phyloP scores from a whole-genome alignment of 192 early-diverging fungal species.

The Neocallimastix lanati region DNA sequence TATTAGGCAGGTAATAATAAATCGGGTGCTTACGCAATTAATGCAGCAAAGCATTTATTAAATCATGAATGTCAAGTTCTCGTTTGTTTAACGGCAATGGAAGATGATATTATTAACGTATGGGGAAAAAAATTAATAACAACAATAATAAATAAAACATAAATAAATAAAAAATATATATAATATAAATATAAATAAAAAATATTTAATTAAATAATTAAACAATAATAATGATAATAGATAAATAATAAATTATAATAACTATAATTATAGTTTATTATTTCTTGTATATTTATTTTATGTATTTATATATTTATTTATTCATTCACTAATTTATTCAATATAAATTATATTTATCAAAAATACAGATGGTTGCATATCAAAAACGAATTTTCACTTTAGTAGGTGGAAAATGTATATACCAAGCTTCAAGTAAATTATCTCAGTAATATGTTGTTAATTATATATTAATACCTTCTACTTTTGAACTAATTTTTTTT shows the following conservation, averaged over 20 bases:
- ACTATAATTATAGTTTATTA: background rate
- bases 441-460: too few species aligned
- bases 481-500: too few species aligned
- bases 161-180: too few species aligned
- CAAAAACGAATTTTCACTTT: constrained; percentile 20
- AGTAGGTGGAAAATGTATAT: constrained; percentile 19
- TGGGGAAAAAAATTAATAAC: too few species aligned
- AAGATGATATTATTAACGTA: constrained; percentile 18
- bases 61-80: constrained; percentile 59
- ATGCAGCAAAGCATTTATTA: constrained; percentile 52
- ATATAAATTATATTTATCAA: too few species aligned
- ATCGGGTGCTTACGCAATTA: constrained; percentile 48
- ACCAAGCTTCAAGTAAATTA: background rate
- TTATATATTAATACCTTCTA: too few species aligned
- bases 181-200: too few species aligned
- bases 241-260: background rate
- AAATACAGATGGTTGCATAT: constrained; percentile 15
- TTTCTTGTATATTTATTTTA: too few species aligned
- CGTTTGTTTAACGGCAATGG: constrained; percentile 18
- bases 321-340: too few species aligned
- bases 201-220: too few species aligned
- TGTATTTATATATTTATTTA: background rate
- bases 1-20: constrained; percentile 46
- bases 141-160: too few species aligned
- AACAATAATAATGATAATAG: background rate